phyloP scores from a whole-genome alignment of 352 stramenopile species.

The Thalassiosira oceanica region DNA sequence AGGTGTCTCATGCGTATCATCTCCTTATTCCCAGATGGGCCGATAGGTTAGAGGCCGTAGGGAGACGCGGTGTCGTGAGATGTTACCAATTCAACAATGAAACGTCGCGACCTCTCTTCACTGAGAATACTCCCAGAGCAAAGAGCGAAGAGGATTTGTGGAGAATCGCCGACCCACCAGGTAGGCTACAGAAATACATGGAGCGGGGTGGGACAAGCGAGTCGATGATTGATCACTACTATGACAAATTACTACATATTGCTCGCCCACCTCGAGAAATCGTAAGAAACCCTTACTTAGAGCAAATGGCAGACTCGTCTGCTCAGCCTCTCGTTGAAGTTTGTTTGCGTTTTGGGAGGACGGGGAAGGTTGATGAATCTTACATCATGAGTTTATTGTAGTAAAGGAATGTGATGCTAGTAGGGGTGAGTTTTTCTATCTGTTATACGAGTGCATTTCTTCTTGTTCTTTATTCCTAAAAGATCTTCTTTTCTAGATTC shows the following conservation, averaged over 20 bases:
- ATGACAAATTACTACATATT: slow-evolving; percentile 73
- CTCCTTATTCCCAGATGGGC: slow-evolving; percentile 61
- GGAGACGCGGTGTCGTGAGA: slow-evolving; percentile 52
- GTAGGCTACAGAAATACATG: slow-evolving; percentile 57
- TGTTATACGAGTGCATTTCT: too few relatives aligned
- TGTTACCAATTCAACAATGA: slow-evolving; percentile 72
- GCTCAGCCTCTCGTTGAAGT: slow-evolving; percentile 58
- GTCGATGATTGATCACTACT: slow-evolving; percentile 73
- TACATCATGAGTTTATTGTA: too few relatives aligned
- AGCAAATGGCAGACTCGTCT: slow-evolving; percentile 25
- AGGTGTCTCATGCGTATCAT: slow-evolving; percentile 21
- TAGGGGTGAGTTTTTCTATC: too few relatives aligned
- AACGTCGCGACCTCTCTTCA: slow-evolving; percentile 31
- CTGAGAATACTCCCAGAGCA: slow-evolving; percentile 37
- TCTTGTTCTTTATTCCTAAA: too few relatives aligned
- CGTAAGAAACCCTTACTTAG: slow-evolving; percentile 64
- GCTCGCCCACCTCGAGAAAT: slow-evolving; percentile 54
- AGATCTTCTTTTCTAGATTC: too few relatives aligned
- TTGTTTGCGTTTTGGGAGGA: slow-evolving; percentile 56
- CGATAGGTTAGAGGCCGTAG: slow-evolving; percentile 67
- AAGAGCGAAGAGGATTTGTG: slow-evolving; percentile 53
- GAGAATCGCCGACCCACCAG: slow-evolving; percentile 27
- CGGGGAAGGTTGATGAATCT: slow-evolving; percentile 53
- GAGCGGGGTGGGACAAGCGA: slow-evolving; percentile 5
- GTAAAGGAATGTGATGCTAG: too few relatives aligned